Evolutionary conservation across 2,329 filamentous ascomycete genomes (phyloP), one percentile per base, ranked within the genome.

Genomic region (Cercospora nicotianae): DNA sequence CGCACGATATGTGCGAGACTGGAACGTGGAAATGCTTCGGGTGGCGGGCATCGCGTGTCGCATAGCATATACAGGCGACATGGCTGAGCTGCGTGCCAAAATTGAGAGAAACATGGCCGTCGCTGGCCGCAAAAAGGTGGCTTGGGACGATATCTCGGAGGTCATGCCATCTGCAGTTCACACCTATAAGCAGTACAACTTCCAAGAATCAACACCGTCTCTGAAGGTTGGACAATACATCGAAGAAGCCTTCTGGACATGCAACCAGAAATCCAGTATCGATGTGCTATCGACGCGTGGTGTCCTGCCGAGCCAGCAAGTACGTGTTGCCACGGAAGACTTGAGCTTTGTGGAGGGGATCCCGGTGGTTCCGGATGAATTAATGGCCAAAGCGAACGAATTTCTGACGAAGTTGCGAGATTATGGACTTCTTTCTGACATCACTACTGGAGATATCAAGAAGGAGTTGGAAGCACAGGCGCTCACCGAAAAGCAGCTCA

Each of bases 171-270:
- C 93, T 77, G 92, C 93, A 13, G 82, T 93, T 18, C 94, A 97
- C 77, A 90, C 91, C 3, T 86, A 95, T 68, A 91, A 92, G 72
- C 94, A 95, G 18, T 99, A 95, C 77, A 92, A 91, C 0, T 96
- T 95, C 73, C 86, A 86, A 42, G 92, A 97, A 75, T 97, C 95
- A 1, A 98, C 96, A 0, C 95, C 95, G 1, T 96, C 91, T 69
- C 86, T 87, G 0, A 86, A 91, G 68, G 91, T 98, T 20, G 92
- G 93, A 0, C 89, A 93, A 75, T 90, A 92, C 69, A 92, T 99
- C 63, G 94, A 97, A 76, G 92, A 97, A 79, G 92, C 93, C 0
- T 99, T 99, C 77, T 99, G 95, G 95, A 96, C 89, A 39, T 94
- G 92, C 70, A 95, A 91, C 75, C 90, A 88, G 77, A 90, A 90